These are phyloP conservation scores for Rachicladosporium sp. DNA, from an alignment of 2,329 filamentous ascomycete genomes.

Conservation along the genomic window DNA sequence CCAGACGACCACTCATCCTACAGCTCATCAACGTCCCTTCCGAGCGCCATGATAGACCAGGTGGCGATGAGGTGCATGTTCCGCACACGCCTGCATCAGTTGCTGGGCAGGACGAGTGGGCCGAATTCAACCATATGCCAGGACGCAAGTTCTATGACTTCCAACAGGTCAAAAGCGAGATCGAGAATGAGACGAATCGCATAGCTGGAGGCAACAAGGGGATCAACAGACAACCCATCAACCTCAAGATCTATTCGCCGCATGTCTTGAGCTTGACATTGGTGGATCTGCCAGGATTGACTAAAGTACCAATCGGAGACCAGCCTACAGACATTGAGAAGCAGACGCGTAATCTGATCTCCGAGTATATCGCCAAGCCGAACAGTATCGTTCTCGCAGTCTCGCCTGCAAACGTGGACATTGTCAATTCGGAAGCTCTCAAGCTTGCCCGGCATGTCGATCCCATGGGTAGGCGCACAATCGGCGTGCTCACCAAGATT, in stretches of 20 bases:
- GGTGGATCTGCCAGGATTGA: conserved; percentile 89
- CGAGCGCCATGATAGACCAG: conserved; percentile 55
- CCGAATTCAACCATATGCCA: conserved; percentile 91
- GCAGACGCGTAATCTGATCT: conserved; percentile 89
- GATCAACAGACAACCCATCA: conserved; percentile 94
- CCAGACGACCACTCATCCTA: conserved; percentile 81
- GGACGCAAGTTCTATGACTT: conserved; percentile 86
- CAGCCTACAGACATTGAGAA: conserved; percentile 97
- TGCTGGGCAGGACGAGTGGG: conserved; percentile 61
- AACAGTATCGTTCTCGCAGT: conserved; percentile 97
- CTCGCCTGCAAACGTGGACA: conserved; percentile 92
- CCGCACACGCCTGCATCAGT: conserved; percentile 70
- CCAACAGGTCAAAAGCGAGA: conserved; percentile 84
- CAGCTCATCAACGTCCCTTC: conserved; percentile 93
- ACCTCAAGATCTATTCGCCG: conserved; percentile 95
- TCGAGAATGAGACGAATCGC: conserved; percentile 89
- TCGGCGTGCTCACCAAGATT: conserved; percentile 92
- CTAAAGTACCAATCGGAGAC: conserved; percentile 94
- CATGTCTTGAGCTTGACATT: conserved; percentile 92
- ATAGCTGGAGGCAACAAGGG: conserved; percentile 97
- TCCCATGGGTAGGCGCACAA: conserved; percentile 83
- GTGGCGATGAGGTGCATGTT: conserved; percentile 51
- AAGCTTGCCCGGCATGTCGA: conserved; percentile 97
- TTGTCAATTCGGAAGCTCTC: conserved; percentile 94
- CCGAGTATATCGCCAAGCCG: conserved; percentile 96